Evolutionary conservation across 768 basidiomycete species (phyloP), one percentile per base, ranked within the genome.

Genomic region (Candolleomyces aberdarensis): DNA sequence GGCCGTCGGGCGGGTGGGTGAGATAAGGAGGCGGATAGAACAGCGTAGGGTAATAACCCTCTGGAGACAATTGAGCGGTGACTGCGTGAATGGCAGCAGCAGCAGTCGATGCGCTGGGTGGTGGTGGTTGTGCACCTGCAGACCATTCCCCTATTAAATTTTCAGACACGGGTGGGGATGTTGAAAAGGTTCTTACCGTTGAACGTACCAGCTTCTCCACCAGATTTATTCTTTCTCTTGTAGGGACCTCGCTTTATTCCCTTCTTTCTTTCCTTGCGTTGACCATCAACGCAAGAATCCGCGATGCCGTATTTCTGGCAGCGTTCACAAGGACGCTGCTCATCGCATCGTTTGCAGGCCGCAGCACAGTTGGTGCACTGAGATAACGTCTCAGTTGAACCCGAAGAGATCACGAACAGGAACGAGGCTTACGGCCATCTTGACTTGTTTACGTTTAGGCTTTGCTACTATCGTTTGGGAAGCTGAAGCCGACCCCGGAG

Each of bases 181-280:
- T 22, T 5, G 36, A 53, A 36, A 22, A 5, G 20, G 36, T 51
- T 14, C 61, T 22, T 58, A 70, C 70, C 67, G 52, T 57, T 53
- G 59, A 60, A 72, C 13, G 55, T 32, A 20, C 61, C 59, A 2
- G 69, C 71, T 11, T 63, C 65, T 15, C 66, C 72, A 13, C 68
- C 68, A 26, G 56, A 47, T 60, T 81, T 81, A 61, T 74, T 74
- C 67, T 83, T 82, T 61, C 83, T 79, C 77, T 91, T 92, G 81
- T 94, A 94, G 62, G 92, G 92, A 3, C 92, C 92, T 63, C 92
- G 82, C 75, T 94, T 94, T 72, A 93, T 82, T 58, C 92, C 92
- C 73, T 91, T 93, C 76, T 93, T 94, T 63, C 95, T 83, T 74
- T 96, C 94, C 76, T 96, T 97, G 69, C 95, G 84, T 69, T 92